Conservation (phyloP, 1,284 basidiomycete genomes). For the Cryptococcus sp. region DNA sequence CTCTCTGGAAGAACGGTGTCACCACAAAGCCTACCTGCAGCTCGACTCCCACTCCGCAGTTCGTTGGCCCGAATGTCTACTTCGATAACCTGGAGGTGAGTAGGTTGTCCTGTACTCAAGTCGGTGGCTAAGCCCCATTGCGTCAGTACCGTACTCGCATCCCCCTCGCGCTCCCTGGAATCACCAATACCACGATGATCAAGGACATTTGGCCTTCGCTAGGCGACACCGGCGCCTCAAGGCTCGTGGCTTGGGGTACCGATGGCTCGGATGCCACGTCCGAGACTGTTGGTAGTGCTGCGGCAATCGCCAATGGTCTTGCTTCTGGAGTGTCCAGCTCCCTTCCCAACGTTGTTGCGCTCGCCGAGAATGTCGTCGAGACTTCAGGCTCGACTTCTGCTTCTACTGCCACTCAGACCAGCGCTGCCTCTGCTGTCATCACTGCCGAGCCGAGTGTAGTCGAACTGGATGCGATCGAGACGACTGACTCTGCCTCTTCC, state of each 20-base stretch:
- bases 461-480: too few relatives aligned
- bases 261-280: constrained; percentile 15
- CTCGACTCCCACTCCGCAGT: constrained; percentile 12
- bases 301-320: constrained; percentile 7
- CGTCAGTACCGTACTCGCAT: constrained; percentile 20
- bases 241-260: constrained; percentile 19
- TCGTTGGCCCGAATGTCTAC: constrained; percentile 31
- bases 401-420: neutral
- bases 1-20: constrained; percentile 29
- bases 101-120: too few relatives aligned
- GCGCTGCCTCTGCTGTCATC: too few relatives aligned
- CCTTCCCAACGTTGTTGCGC: neutral
- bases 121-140: neutral
- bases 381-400: neutral
- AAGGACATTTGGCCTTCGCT: constrained; percentile 11
- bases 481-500: too few relatives aligned
- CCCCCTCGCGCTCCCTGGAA: constrained; percentile 16
- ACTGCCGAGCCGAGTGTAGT: too few relatives aligned
- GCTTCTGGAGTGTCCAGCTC: constrained; percentile 2
- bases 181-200: constrained; percentile 10
- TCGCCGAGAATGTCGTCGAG: neutral
- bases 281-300: constrained; percentile 11
- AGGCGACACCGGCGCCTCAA: constrained; percentile 17
- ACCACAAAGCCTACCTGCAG: constrained; percentile 28
- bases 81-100: constrained; percentile 34